Percentiles rank a stretch among this genome's conserved stretches.
These are phyloP conservation scores for Hypomontagnella monticulosa DNA, from an alignment of 495 filamentous ascomycete species.

Conservation along the genomic window DNA sequence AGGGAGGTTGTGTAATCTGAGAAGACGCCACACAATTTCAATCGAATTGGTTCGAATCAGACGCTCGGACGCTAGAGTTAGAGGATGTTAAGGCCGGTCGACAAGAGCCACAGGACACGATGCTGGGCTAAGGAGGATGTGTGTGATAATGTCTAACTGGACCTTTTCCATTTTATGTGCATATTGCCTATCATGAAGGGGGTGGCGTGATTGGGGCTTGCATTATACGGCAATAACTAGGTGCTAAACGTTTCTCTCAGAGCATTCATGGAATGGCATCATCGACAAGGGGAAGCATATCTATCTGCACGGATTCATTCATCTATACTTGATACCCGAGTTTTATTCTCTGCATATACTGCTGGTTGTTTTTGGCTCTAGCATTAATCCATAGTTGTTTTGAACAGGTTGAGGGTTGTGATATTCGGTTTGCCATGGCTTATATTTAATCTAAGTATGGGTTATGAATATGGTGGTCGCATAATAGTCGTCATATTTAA, in stretches of 20 bases:
- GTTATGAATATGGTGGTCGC: too few relatives aligned
- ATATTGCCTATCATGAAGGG: not conserved
- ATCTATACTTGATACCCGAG: constrained; percentile 37
- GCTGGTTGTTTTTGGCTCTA: constrained; percentile 3
- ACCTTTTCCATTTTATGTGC: not conserved
- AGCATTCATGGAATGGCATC: constrained; percentile 19
- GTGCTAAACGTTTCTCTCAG: not conserved
- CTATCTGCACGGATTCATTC: constrained; percentile 11
- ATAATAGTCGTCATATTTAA: too few relatives aligned
- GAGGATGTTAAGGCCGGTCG: too few relatives aligned
- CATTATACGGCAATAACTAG: constrained; percentile 15
- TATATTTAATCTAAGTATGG: too few relatives aligned
- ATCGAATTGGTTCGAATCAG: too few relatives aligned
- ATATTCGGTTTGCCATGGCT: too few relatives aligned
- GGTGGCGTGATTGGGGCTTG: not conserved
- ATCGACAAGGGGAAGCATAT: constrained; percentile 19
- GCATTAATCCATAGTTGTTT: not conserved
- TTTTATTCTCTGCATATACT: constrained; percentile 4
- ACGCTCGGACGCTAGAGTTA: too few relatives aligned
- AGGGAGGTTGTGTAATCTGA: too few relatives aligned
- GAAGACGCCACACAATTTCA: too few relatives aligned
- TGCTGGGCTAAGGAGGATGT: too few relatives aligned
- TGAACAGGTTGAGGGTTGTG: too few relatives aligned
- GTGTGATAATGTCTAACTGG: not conserved
- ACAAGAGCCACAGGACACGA: too few relatives aligned